These are phyloP conservation scores for Boletellus ananas DNA, from an alignment of 768 basidiomycete genomes.

Conservation along the genomic window DNA sequence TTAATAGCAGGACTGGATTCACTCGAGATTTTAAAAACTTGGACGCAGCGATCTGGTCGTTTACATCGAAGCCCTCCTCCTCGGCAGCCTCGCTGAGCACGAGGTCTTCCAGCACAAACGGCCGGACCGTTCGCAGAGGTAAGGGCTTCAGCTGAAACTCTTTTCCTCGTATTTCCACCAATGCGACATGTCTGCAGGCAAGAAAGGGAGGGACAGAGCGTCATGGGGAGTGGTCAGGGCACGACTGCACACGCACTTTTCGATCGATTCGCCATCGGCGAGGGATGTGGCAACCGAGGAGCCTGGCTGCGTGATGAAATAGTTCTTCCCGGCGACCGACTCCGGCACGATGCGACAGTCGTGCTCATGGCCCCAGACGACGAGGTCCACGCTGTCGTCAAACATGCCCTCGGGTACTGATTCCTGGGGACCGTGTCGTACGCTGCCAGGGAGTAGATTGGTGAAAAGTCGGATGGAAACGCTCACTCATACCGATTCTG, in stretches of 20 bases:
- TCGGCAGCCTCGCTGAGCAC: slow-evolving; percentile 73
- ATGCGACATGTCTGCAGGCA: slow-evolving; percentile 74
- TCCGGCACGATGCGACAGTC: slow-evolving; percentile 93
- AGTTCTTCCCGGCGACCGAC: slow-evolving; percentile 84
- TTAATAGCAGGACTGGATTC: slow-evolving; percentile 7
- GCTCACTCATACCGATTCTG: slow-evolving; percentile 75
- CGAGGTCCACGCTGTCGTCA: slow-evolving; percentile 88
- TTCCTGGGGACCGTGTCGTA: slow-evolving; percentile 91
- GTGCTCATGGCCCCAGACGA: slow-evolving; percentile 99
- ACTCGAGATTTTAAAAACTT: slow-evolving; percentile 78
- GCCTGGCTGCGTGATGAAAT: slow-evolving; percentile 92
- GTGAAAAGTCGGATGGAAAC: neutral
- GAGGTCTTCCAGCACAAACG: slow-evolving; percentile 87
- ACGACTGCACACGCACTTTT: slow-evolving; percentile 58
- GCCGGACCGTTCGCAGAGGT: slow-evolving; percentile 86
- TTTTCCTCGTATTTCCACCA: slow-evolving; percentile 84
- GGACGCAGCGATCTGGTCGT: slow-evolving; percentile 77
- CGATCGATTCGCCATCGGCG: slow-evolving; percentile 86
- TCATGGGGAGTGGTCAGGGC: neutral
- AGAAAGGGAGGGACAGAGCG: neutral
- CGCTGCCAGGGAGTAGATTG: slow-evolving; percentile 43
- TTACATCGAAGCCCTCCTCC: slow-evolving; percentile 69
- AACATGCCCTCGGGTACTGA: slow-evolving; percentile 97
- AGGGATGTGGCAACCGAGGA: slow-evolving; percentile 93
- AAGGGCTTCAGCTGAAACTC: slow-evolving; percentile 85